Conservation (phyloP, 2,329 filamentous ascomycete genomes). For the Onygenales sp. region DNA sequence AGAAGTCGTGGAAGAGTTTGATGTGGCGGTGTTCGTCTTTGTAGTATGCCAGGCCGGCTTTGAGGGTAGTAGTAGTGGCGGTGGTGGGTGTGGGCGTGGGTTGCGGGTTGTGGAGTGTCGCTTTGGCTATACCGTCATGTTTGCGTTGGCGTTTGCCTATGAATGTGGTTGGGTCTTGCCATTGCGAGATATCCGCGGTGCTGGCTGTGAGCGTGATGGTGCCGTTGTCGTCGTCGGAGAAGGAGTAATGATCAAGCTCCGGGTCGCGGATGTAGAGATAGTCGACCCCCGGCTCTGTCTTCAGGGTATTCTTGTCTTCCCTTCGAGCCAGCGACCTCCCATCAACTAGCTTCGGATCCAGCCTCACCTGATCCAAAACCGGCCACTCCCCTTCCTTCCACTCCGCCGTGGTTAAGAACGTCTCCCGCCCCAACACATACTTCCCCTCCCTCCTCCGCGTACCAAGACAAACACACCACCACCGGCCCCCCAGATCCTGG, state of each 20-base stretch:
- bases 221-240: conserved; percentile 6
- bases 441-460: conserved; percentile 13
- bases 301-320: not conserved
- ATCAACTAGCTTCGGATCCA: not conserved
- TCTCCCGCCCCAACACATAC: conserved; percentile 25
- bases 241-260: conserved; percentile 12
- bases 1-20: conserved; percentile 14
- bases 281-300: conserved; percentile 9
- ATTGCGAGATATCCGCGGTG: conserved; percentile 10
- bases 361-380: conserved; percentile 8
- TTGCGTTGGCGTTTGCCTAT: conserved; percentile 18
- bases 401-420: conserved; percentile 19
- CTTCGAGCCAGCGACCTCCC: conserved; percentile 3
- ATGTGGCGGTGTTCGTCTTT: conserved; percentile 17
- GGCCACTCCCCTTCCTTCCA: conserved; percentile 22
- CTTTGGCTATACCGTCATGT: conserved; percentile 11
- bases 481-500: conserved; percentile 11
- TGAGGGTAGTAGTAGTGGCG: not conserved
- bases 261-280: conserved; percentile 19
- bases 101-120: conserved; percentile 1
- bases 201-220: conserved; percentile 11
- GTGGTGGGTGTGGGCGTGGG: not conserved
- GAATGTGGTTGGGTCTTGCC: conserved; percentile 14
- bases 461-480: conserved; percentile 16
- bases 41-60: conserved; percentile 13